Evolutionary conservation across 148 eudicot genomes (phyloP), one percentile per base, ranked within the genome.

Genomic region (Bassia scoparia): DNA sequence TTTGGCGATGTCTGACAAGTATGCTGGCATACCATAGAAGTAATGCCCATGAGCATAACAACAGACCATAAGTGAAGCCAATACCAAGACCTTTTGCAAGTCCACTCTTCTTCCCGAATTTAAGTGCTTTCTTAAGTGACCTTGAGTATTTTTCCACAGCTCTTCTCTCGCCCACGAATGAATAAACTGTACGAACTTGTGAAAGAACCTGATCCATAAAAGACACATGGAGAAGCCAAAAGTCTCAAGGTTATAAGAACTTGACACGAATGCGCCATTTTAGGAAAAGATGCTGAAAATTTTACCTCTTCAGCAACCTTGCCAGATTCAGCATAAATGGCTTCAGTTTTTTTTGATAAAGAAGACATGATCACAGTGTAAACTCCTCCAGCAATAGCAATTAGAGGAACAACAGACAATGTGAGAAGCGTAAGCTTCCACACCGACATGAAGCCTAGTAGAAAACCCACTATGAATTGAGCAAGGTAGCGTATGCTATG

Each of bases 371-470:
- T 79, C 60, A 81, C 53, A 35, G 90, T 74, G 65, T 88, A 90
- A 65, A 78, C 76, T 56, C 91, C 95, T 65, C 96, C 90, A 0
- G 96, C 91, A 34, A 88, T 53, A 46, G 89, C 92, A 21, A 90
- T 83, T 34, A 88, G 59, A 20, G 96, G 96, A 68, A 90, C 87
- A 72, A 86, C 83, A 49, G 86, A 84, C 77, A 90, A 75, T 24
- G 90, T 86, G 44, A 90, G 69, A 69, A 90, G 87, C 5, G 92
- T 82, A 60, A 90, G 87, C 85, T 88, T 85, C 96, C 96, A 90
- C 8, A 85, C 89, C 0, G 87, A 81, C 56, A 75, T 52, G 73
- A 88, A 90, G 55, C 96, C 96, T 46, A 90, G 71, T 21, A 79
- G 59, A 75, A 90, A 88, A 29, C 96, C 96, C 27, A 79, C 83